Evolutionary conservation across 2,329 filamentous ascomycete genomes (phyloP), one percentile per base, ranked within the genome.

Genomic region (Hypomyces perniciosus): DNA sequence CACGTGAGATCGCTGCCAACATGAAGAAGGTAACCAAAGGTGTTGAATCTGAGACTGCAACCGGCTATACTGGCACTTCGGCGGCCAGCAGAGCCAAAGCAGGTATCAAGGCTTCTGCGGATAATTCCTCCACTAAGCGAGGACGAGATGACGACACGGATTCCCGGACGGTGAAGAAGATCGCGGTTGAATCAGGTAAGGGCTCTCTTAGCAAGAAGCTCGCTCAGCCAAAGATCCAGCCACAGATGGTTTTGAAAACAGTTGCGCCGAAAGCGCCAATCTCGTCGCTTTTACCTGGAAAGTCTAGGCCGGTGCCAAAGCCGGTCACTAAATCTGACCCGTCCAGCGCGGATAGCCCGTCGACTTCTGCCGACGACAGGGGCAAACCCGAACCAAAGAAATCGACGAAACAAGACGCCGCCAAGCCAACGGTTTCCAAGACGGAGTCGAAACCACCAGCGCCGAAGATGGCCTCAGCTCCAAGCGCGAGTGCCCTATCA

Each of bases 1-100:
- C 85, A 4, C 74, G 77, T 34, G 75, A 77, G 53, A 83, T 86
- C 43, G 67, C 77, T n/a, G 58, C 62, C 30, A 72, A 72, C n/a
- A 64, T 73, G 45, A 72, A 64, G 51, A 76, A 74, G 51, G 68
- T 74, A 1, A 51, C 56, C 44, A 71, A 64, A 52, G 46, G 57
- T 6, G 54, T 52, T 7, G 70, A 75, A 28, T 28, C 61, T 8
- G 68, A 70, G 13, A 59, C 61, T 31, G 56, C 62, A 5, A 68
- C 67, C 8, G 69, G 68, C 7, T 72, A 72, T 43, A 65, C 65
- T 2, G 69, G 69, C 4, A 72, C 69, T 34, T 71, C 69, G 6
- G 68, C 68, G 8, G 65, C 68, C 2, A 68, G 68, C 51, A 64
- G 68, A 48, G 66, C 66, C 4, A 70, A 71, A 52, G 50, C 66